These are phyloP conservation scores for Saprolegnia parasitica DNA, from an alignment of 352 stramenopile genomes.

Conservation along the genomic window DNA sequence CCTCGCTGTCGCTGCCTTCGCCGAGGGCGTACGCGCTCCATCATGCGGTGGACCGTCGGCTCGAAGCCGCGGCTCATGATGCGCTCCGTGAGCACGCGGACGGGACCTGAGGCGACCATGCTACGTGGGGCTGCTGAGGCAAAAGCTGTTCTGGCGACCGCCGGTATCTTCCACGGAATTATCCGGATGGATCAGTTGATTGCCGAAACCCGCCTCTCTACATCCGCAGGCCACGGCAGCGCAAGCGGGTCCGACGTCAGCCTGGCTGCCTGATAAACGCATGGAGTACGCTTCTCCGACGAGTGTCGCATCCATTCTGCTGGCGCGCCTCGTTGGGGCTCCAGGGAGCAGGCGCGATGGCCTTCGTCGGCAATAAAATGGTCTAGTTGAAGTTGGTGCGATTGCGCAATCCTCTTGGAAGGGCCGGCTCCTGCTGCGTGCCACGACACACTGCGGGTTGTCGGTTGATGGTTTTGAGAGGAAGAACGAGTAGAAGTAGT, in stretches of 20 bases:
- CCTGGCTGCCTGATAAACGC: no score
- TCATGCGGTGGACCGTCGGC: slow-evolving; percentile 71
- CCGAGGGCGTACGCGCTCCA: slow-evolving; percentile 49
- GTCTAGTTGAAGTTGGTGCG: neutral
- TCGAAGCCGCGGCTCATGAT: slow-evolving; percentile 86
- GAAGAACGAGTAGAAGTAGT: no score
- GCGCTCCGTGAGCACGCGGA: slow-evolving; percentile 78
- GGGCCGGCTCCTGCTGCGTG: no score
- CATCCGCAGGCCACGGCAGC: neutral
- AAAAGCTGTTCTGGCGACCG: neutral
- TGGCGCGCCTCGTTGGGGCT: neutral
- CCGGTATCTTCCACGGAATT: neutral
- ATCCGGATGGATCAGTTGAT: neutral
- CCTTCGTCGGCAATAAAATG: neutral
- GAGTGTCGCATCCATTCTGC: no score
- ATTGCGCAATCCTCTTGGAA: neutral
- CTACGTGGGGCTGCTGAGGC: neutral
- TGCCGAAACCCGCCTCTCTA: neutral
- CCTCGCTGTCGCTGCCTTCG: neutral
- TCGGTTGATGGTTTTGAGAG: no score
- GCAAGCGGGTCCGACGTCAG: no score
- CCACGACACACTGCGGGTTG: no score
- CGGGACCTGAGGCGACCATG: slow-evolving; percentile 30
- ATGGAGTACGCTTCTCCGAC: no score
- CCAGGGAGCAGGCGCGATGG: neutral